phyloP scores from a whole-genome alignment of 805 yeast species.

The Maudiozyma serrabonitensis region DNA sequence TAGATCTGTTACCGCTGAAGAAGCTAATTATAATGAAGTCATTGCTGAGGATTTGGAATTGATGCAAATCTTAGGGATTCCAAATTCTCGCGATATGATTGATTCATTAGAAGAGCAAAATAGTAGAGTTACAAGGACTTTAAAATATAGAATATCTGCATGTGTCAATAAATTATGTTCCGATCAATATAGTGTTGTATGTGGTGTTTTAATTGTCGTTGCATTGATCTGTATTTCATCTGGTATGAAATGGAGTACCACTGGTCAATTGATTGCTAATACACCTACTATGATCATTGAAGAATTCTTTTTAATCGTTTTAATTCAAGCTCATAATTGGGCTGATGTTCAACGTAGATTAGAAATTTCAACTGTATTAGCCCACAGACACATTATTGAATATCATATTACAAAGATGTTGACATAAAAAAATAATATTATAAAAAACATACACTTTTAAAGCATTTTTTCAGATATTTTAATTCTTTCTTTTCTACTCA shows the following conservation, averaged over 20 bases:
- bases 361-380: conserved; percentile 17
- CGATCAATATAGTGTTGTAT: conserved; percentile 26
- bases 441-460: not conserved
- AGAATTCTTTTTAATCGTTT: conserved; percentile 32
- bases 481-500: too few relatives aligned
- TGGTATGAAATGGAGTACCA: conserved; percentile 31
- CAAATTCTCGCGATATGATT: conserved; percentile 9
- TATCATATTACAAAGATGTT: not conserved
- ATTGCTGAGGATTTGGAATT: conserved; percentile 28
- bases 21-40: conserved; percentile 20
- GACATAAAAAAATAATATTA: not conserved
- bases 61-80: conserved; percentile 21
- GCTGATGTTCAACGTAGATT: conserved; percentile 23
- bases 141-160: conserved; percentile 16
- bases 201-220: conserved; percentile 23
- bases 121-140: conserved; percentile 5
- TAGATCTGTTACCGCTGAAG: conserved; percentile 21
- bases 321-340: conserved; percentile 33
- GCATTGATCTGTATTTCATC: conserved; percentile 28
- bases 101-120: conserved; percentile 11
- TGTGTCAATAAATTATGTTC: conserved; percentile 28
- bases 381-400: conserved; percentile 13
- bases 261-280: conserved; percentile 34
- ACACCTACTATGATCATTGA: conserved; percentile 39
- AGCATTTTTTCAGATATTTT: too few relatives aligned